Evolutionary conservation across 306 rosid species (phyloP).

Genomic region (Psophocarpus tetragonolobus): DNA sequence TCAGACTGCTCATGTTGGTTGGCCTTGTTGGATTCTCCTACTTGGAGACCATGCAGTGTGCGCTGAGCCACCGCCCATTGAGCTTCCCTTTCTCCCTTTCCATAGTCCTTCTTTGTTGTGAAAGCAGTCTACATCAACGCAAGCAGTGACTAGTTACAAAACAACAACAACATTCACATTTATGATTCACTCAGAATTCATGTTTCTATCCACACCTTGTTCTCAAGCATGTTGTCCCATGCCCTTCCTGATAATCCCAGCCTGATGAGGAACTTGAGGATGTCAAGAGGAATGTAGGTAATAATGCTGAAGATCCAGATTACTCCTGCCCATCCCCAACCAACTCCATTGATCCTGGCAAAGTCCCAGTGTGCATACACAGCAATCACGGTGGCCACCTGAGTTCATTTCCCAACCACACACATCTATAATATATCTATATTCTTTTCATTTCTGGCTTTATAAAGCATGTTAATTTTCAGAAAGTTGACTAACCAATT

Average conservation of each 20-base stretch:
- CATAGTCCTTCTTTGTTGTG: conserved; percentile 76
- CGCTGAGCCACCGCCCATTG: conserved; percentile 84
- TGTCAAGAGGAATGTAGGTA: conserved; percentile 82
- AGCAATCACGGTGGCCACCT: conserved; percentile 82
- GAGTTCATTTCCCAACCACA: neutral
- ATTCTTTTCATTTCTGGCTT: too few relatives aligned
- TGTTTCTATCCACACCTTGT: conserved; percentile 44
- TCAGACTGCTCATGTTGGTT: conserved; percentile 51
- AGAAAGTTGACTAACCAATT: conserved; percentile 54
- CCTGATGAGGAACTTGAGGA: conserved; percentile 69
- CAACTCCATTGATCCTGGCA: conserved; percentile 76
- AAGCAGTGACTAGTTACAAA: neutral
- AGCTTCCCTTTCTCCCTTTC: conserved; percentile 81
- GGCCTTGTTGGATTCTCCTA: conserved; percentile 27
- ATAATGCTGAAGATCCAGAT: conserved; percentile 80
- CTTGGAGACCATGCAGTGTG: conserved; percentile 65
- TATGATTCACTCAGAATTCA: too few relatives aligned
- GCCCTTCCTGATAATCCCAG: conserved; percentile 63
- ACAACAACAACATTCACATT: too few relatives aligned
- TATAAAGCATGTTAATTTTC: neutral
- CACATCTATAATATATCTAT: too few relatives aligned
- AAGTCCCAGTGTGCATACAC: conserved; percentile 79
- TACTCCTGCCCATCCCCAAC: conserved; percentile 89
- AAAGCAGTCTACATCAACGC: conserved; percentile 59
- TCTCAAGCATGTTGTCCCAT: conserved; percentile 67